These are phyloP conservation scores for Ophiognomonia clavigignenti-juglandacearum DNA, from an alignment of 2,329 filamentous ascomycete genomes.

Conservation along the genomic window DNA sequence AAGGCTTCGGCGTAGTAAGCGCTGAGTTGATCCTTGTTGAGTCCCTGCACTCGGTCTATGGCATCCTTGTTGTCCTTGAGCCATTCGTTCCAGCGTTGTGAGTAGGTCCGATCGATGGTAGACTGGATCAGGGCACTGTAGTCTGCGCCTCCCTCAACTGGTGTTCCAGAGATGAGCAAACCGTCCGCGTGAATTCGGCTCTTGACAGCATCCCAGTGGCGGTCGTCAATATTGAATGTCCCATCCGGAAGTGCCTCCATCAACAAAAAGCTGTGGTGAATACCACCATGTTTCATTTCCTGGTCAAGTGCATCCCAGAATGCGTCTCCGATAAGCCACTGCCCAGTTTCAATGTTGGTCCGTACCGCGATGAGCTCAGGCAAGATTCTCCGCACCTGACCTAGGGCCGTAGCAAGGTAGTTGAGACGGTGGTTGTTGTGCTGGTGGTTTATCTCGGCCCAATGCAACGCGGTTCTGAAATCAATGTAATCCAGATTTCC, in stretches of 20 bases:
- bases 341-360: constrained; percentile 29
- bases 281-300: constrained; percentile 44
- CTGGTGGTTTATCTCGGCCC: constrained; percentile 21
- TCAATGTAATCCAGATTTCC: constrained; percentile 13
- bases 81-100: constrained; percentile 47
- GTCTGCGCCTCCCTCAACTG: neutral
- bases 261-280: constrained; percentile 33
- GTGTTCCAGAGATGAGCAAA: constrained; percentile 16
- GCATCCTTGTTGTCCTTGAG: constrained; percentile 41
- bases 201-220: constrained; percentile 43
- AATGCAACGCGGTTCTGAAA: constrained; percentile 5
- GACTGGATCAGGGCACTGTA: constrained; percentile 1
- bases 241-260: constrained; percentile 35
- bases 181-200: constrained; percentile 34
- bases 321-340: constrained; percentile 44
- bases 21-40: neutral
- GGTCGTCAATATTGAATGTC: constrained; percentile 37
- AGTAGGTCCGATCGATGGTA: constrained; percentile 25
- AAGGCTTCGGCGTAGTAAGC: constrained; percentile 5
- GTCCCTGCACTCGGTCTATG: constrained; percentile 2
- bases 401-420: neutral
- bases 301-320: constrained; percentile 63
- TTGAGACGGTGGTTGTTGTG: constrained; percentile 18
- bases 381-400: constrained; percentile 31
- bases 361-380: constrained; percentile 55